Evolutionary conservation across 768 basidiomycete genomes (phyloP), one percentile per base, ranked within the genome.

Genomic region (Suillus discolor): DNA sequence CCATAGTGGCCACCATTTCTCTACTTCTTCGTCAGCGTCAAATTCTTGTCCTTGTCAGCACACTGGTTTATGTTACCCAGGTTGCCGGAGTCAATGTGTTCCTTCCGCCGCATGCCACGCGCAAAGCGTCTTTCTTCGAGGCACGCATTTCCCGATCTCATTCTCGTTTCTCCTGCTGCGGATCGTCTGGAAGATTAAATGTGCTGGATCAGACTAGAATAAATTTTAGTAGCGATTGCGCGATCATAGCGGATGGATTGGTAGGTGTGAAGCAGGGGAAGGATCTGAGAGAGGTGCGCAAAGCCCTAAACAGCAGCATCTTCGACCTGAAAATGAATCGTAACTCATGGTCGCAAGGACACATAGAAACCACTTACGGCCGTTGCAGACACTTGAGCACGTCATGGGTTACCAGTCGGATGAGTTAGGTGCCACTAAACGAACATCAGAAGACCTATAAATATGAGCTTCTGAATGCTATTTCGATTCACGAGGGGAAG

Each of bases 141-240:
- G 61, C 65, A 13, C 77, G 77, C 86, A 89, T 88, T 20, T 78
- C 75, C 5, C 68, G 31, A 31, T 31, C 6, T 4, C 72, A 65
- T 89, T 89, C 31, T 13, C 88, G 80, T 54, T 74, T 75, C 51
- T 78, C 73, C 66, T 89, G 88, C 41, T 79, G 82, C 1, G 81
- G 80, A 0, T 87, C 87, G 63, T 89, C 88, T 0, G 78, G 76
- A 0, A 87, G 72, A 70, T 89, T 87, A 73, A 88, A 88, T 53
- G 83, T 81, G 45, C 77, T 85, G 84, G 70, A 88, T 88, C 38
- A 82, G 68, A 1, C 83, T 79, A 5, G 85, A 82, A 20, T 82
- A 79, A 0, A 71, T 70, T 68, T 89, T 88, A 1, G 84, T 85
- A 16, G 71, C 77, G 0, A 82, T 77, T 4, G 85, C 80, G 34